These are phyloP conservation scores for Boletales sp. DNA, from an alignment of 768 basidiomycete species.

Conservation along the genomic window DNA sequence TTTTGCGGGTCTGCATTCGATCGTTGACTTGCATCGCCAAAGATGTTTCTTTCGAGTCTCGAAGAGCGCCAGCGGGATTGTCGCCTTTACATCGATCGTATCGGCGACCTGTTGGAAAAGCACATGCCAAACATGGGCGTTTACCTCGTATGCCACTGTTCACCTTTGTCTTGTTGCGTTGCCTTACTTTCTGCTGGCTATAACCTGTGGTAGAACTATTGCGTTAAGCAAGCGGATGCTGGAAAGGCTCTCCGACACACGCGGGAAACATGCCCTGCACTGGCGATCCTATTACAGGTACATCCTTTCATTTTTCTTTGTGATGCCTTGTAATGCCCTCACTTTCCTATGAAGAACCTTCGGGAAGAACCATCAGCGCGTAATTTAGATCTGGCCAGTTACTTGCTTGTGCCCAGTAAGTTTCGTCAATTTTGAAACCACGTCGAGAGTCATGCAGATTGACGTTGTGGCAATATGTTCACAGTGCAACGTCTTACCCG, in stretches of 20 bases:
- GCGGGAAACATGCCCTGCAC: constrained; percentile 60
- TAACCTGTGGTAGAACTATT: constrained; percentile 61
- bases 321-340: neutral
- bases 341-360: constrained; percentile 46
- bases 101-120: constrained; percentile 78
- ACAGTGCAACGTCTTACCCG: constrained; percentile 94
- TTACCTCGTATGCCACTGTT: constrained; percentile 58
- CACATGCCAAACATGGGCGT: constrained; percentile 76
- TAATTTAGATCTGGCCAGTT: constrained; percentile 86
- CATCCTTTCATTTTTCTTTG: neutral
- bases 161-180: neutral
- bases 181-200: neutral
- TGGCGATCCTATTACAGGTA: constrained; percentile 69
- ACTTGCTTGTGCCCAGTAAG: constrained; percentile 87
- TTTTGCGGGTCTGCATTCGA: neutral
- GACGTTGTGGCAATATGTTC: neutral
- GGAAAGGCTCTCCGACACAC: constrained; percentile 73
- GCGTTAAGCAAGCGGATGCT: constrained; percentile 80
- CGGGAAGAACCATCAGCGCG: constrained; percentile 75
- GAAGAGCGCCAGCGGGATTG: constrained; percentile 92
- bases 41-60: constrained; percentile 83
- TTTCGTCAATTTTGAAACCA: neutral
- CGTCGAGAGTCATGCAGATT: too few relatives aligned
- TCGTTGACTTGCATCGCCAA: neutral
- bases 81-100: constrained; percentile 83